Evolutionary conservation across 306 rosid species (phyloP).

Genomic region (Cucurbita moschata): DNA sequence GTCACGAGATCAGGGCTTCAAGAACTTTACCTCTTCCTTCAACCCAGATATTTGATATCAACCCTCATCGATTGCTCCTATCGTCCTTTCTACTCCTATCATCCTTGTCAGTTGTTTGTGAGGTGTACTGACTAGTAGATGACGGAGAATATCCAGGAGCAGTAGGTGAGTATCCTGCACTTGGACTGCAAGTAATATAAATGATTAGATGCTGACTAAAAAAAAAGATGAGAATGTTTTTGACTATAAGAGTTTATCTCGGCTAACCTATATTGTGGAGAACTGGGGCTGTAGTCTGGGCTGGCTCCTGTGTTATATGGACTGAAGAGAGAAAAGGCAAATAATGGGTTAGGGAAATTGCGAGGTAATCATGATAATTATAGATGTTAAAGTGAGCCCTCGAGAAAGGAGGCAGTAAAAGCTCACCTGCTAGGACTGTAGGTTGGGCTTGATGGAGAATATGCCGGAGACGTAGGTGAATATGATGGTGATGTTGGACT

Average conservation of each 20-base stretch:
- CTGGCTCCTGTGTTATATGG: constrained; percentile 76
- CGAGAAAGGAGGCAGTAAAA: not conserved
- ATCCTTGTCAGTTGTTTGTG: constrained; percentile 49
- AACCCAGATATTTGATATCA: constrained; percentile 5
- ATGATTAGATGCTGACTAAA: not conserved
- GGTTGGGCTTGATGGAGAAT: constrained; percentile 95
- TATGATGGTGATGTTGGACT: constrained; percentile 97
- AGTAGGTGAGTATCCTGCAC: constrained; percentile 95
- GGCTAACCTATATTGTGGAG: constrained; percentile 73
- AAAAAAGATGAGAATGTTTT: not conserved
- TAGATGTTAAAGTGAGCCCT: not conserved
- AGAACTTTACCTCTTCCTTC: constrained; percentile 1
- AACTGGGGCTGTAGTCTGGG: constrained; percentile 87
- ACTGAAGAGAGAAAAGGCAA: constrained; percentile 23
- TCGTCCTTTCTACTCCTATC: constrained; percentile 47
- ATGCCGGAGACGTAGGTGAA: constrained; percentile 93
- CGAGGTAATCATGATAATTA: not conserved
- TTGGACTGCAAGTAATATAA: constrained; percentile 44
- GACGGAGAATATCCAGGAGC: constrained; percentile 98
- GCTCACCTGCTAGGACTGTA: constrained; percentile 89
- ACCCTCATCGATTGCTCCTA: constrained; percentile 30
- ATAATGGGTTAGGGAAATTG: not conserved
- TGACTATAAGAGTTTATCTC: not conserved
- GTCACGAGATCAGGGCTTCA: not conserved
- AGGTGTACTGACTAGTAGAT: constrained; percentile 88